Evolutionary conservation across 306 rosid species (phyloP).

Genomic region (Neltuma alba): DNA sequence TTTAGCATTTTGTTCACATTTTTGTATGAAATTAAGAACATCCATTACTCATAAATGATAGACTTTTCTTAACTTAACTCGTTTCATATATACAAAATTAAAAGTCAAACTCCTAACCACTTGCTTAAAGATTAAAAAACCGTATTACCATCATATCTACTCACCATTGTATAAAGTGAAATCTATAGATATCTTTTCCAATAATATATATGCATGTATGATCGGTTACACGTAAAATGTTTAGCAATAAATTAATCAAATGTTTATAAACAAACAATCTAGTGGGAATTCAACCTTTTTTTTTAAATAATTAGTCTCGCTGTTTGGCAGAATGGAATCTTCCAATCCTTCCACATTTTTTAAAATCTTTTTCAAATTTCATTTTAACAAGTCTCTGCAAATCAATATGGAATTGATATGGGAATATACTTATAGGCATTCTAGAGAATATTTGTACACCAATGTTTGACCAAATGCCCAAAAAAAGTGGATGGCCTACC

Average conservation of each 20-base stretch:
- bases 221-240: neutral
- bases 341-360: neutral
- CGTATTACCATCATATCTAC: no score
- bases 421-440: slow-evolving; percentile 43
- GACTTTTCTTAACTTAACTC: no score
- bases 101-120: no score
- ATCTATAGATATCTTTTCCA: no score
- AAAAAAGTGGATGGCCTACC: neutral
- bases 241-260: neutral
- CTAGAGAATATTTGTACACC: slow-evolving; percentile 39
- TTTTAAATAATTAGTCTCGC: neutral
- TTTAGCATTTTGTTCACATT: no score
- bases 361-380: neutral
- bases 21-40: no score
- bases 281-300: neutral
- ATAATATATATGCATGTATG: no score
- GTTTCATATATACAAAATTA: no score
- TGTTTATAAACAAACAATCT: neutral
- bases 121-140: no score
- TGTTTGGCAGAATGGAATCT: slow-evolving; percentile 2
- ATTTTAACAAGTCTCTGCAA: neutral
- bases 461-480: slow-evolving; percentile 36
- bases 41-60: no score
- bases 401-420: slow-evolving; percentile 12
- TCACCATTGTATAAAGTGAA: no score